Evolutionary conservation across 2,329 filamentous ascomycete species (phyloP), one percentile per base, ranked within the genome.

Genomic region (Ceratocystis eucalypticola): DNA sequence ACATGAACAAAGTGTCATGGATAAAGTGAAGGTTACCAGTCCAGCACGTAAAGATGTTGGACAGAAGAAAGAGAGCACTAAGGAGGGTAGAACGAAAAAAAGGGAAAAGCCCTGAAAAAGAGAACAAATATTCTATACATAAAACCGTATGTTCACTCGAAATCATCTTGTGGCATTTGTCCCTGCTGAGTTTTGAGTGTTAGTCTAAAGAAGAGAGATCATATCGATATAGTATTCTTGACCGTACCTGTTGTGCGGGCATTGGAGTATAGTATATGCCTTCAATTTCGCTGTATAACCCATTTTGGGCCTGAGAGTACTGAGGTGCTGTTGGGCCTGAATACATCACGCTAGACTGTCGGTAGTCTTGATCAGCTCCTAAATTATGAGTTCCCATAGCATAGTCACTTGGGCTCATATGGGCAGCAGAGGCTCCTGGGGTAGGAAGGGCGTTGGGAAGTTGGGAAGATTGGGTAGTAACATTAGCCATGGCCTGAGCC

Each of bases 241-340:
- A 55, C 20, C 83, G 74, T 80, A 92, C 89, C 80, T 91, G 89
- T 75, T 95, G 91, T 70, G 88, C 84, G 71, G 88, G 86, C 82
- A 96, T 89, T 69, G 85, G 79, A 15, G 87, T 82, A 74, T 95
- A 96, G 70, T 97, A 97, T 81, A 96, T 96, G 69, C 84, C 85
- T 69, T 90, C 86, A 76, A 92, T 87, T 66, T 88, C 86, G 66
- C 86, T 82, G 73, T 91, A 96, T 82, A 96, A 95, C 25, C 85
- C 80, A 67, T 87, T 84, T 71, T 89, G 87, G 59, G 88, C 83
- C 72, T 94, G 90, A 15, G 87, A 88, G 74, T 95, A 95, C 12
- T 84, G 82, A 64, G 84, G 84, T 62, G 88, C 88, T 15, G 86
- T 79, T 70, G 91, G 89, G 67, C 91, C 88, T 37, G 87, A 81